These are phyloP conservation scores for Candida mattraensis DNA, from an alignment of 805 yeast genomes.

Conservation along the genomic window DNA sequence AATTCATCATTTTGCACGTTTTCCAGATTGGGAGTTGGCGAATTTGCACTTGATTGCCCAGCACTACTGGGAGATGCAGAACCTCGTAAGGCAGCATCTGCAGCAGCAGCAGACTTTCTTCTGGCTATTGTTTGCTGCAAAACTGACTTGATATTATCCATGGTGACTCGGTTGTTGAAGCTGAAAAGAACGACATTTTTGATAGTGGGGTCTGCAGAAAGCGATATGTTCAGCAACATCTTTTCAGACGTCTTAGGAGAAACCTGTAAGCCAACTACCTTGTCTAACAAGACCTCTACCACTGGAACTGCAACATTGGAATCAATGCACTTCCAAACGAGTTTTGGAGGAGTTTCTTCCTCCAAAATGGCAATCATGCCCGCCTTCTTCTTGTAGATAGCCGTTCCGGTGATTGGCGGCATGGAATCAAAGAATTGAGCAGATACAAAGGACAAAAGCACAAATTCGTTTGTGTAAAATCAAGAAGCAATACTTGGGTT, in stretches of 20 bases:
- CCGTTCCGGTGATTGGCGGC: constrained; percentile 44
- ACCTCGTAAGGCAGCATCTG: constrained; percentile 30
- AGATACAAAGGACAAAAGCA: too few relatives aligned
- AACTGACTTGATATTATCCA: constrained; percentile 70
- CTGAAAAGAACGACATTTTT: constrained; percentile 46
- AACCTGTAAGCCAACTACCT: constrained; percentile 58
- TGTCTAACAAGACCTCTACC: constrained; percentile 42
- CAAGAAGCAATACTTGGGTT: too few relatives aligned
- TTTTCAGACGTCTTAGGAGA: constrained; percentile 66
- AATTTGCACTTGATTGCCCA: constrained; percentile 10
- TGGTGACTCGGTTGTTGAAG: constrained; percentile 69
- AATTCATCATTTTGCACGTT: constrained; percentile 29
- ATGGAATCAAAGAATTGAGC: constrained; percentile 5
- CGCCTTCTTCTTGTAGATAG: constrained; percentile 51
- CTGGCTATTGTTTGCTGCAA: constrained; percentile 69
- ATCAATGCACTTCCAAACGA: constrained; percentile 61
- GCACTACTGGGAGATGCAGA: constrained; percentile 5
- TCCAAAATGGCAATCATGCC: constrained; percentile 59
- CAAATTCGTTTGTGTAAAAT: too few relatives aligned
- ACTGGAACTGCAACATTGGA: constrained; percentile 37
- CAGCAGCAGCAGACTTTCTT: constrained; percentile 53
- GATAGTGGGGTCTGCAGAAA: constrained; percentile 33
- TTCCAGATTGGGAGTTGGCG: constrained; percentile 15
- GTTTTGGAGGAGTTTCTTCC: constrained; percentile 53
- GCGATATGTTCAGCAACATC: constrained; percentile 60